Conservation (phyloP, 2,329 filamentous ascomycete species). For the Fusarium caatingaense region DNA sequence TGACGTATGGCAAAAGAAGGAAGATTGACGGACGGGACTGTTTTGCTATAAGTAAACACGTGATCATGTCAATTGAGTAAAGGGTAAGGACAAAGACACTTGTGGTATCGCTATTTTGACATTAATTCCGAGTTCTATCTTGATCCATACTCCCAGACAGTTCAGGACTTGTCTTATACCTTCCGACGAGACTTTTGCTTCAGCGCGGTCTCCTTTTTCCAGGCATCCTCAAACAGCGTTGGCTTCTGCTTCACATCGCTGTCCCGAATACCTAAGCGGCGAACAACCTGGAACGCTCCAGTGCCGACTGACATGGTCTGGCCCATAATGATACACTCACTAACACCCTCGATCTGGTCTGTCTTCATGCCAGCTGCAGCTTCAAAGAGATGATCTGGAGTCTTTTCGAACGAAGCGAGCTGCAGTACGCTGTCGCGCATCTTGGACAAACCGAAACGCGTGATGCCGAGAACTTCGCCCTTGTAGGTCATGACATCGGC, state of each 20-base stretch:
- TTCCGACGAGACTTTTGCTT: constrained; percentile 40
- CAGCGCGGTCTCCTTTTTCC: constrained; percentile 53
- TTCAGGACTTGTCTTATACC: constrained; percentile 5
- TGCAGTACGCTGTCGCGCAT: constrained; percentile 96
- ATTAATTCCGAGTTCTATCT: constrained; percentile 6
- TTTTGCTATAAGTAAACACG: not conserved
- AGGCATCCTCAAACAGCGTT: constrained; percentile 78
- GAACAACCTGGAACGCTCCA: constrained; percentile 89
- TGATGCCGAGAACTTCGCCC: constrained; percentile 95
- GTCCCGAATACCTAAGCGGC: constrained; percentile 75
- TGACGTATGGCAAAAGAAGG: constrained; percentile 16
- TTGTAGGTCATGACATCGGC: constrained; percentile 99
- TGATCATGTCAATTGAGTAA: not conserved
- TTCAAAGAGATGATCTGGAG: constrained; percentile 95
- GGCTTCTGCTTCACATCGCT: constrained; percentile 67
- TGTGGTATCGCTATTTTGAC: constrained; percentile 26
- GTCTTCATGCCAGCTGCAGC: constrained; percentile 92
- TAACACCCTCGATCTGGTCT: constrained; percentile 92
- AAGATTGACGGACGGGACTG: constrained; percentile 4
- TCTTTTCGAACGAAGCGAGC: constrained; percentile 97
- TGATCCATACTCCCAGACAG: not conserved
- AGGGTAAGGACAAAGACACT: not conserved
- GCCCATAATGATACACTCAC: constrained; percentile 98
- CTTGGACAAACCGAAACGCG: constrained; percentile 93
- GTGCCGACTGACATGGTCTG: constrained; percentile 94